Percentiles rank a stretch among this genome's conserved stretches.
phyloP scores from a whole-genome alignment of 2,329 filamentous ascomycete genomes.

The Botrytis sinoallii region DNA sequence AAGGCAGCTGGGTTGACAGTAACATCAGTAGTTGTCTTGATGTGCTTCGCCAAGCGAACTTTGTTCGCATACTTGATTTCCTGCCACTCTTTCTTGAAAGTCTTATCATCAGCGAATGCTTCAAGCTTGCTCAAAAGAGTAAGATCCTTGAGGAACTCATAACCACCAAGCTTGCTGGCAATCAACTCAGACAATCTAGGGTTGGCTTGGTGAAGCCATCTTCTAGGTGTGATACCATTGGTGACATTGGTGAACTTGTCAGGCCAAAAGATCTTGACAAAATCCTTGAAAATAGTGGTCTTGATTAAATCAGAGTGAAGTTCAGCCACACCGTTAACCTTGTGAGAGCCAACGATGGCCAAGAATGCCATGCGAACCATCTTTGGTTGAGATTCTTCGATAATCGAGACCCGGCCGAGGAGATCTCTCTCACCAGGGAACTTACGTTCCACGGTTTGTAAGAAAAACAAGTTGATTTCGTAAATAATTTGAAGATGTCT shows the following conservation, averaged over 20 bases:
- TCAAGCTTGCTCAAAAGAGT: slow-evolving; percentile 85
- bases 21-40: slow-evolving; percentile 76
- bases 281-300: slow-evolving; percentile 99
- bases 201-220: slow-evolving; percentile 98
- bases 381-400: slow-evolving; percentile 94
- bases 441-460: slow-evolving; percentile 83
- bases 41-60: slow-evolving; percentile 84
- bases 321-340: slow-evolving; percentile 98
- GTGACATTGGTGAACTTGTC: slow-evolving; percentile 99
- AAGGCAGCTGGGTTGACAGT: slow-evolving; percentile 82
- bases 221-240: slow-evolving; percentile 92
- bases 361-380: slow-evolving; percentile 98
- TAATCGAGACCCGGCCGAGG: slow-evolving; percentile 85
- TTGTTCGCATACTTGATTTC: slow-evolving; percentile 98
- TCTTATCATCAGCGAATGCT: slow-evolving; percentile 76
- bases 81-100: slow-evolving; percentile 90
- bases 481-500: slow-evolving; percentile 97
- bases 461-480: slow-evolving; percentile 93
- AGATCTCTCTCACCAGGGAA: slow-evolving; percentile 90
- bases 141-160: slow-evolving; percentile 86
- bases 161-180: slow-evolving; percentile 78
- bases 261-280: slow-evolving; percentile 88
- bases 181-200: slow-evolving; percentile 89
- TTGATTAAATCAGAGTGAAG: slow-evolving; percentile 97
- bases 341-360: slow-evolving; percentile 95